Percentiles rank a stretch among this genome's conserved stretches.
Conservation (phyloP, 805 yeast genomes). For the Tetrapisispora nanseiensis region DNA sequence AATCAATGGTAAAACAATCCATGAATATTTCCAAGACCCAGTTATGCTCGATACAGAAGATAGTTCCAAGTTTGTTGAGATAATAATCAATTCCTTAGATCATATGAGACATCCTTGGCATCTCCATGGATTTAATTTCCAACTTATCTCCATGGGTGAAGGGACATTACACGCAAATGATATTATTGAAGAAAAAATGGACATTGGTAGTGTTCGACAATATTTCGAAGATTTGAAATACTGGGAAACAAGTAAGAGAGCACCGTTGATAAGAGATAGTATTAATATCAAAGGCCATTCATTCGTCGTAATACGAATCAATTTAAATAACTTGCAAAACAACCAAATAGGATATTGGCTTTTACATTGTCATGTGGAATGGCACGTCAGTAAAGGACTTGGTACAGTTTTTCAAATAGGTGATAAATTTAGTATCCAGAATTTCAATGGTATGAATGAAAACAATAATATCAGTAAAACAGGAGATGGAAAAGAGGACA, state of each 20-base stretch:
- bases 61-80: constrained; percentile 46
- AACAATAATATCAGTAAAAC: too few relatives aligned
- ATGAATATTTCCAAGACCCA: constrained; percentile 42
- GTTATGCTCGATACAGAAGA: constrained; percentile 28
- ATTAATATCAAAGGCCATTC: constrained; percentile 51
- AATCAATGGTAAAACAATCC: constrained; percentile 45
- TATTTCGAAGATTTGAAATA: constrained; percentile 14
- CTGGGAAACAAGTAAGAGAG: constrained; percentile 21
- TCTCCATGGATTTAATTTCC: constrained; percentile 52
- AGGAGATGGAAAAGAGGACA: too few relatives aligned
- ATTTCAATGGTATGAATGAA: too few relatives aligned
- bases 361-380: constrained; percentile 69
- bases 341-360: constrained; percentile 65
- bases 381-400: constrained; percentile 60
- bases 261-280: constrained; percentile 54
- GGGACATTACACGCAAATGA: constrained; percentile 18
- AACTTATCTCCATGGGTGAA: constrained; percentile 37
- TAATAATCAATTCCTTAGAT: constrained; percentile 57
- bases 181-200: background rate
- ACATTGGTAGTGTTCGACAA: constrained; percentile 32
- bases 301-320: constrained; percentile 46
- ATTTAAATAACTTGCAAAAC: constrained; percentile 34
- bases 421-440: too few relatives aligned
- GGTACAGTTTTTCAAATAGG: constrained; percentile 38
- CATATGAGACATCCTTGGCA: constrained; percentile 62